phyloP scores from a whole-genome alignment of 2,329 filamentous ascomycete genomes.

The Penicillium sp. region DNA sequence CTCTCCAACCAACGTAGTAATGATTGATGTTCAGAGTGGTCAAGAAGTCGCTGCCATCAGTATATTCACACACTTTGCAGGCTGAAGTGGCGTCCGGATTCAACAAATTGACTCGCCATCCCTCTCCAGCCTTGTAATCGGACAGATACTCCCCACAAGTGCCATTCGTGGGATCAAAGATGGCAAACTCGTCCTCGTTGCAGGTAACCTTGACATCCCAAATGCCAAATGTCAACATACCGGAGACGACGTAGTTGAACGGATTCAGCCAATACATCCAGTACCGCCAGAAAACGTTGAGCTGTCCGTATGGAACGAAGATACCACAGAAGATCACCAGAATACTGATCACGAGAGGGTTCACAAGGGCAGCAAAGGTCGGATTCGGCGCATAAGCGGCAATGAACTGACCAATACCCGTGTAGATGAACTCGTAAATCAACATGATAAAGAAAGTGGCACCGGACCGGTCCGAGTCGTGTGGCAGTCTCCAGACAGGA shows the following conservation, averaged over 20 bases:
- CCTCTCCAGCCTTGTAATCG: too few relatives aligned
- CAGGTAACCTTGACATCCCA: slow-evolving; percentile 52
- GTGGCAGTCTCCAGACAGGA: slow-evolving; percentile 14
- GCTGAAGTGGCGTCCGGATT: too few relatives aligned
- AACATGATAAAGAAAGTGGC: slow-evolving; percentile 18
- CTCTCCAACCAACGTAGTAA: too few relatives aligned
- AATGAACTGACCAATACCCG: slow-evolving; percentile 9
- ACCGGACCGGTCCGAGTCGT: slow-evolving; percentile 11
- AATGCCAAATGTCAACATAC: slow-evolving; percentile 51
- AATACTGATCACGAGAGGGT: slow-evolving; percentile 5
- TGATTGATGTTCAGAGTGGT: too few relatives aligned
- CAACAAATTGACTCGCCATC: too few relatives aligned
- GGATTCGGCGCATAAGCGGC: slow-evolving; percentile 6
- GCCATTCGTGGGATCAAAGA: slow-evolving; percentile 12
- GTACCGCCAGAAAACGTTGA: slow-evolving; percentile 72
- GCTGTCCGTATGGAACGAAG: slow-evolving; percentile 16
- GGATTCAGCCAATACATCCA: slow-evolving; percentile 75
- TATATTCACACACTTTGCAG: too few relatives aligned
- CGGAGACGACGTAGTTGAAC: slow-evolving; percentile 62
- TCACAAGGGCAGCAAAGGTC: slow-evolving; percentile 3
- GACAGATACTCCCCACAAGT: too few relatives aligned
- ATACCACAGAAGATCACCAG: slow-evolving; percentile 9
- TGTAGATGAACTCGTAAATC: slow-evolving; percentile 16
- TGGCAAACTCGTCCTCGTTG: slow-evolving; percentile 5
- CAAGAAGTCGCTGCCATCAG: too few relatives aligned